phyloP scores from a whole-genome alignment of 768 basidiomycete genomes.

The Heimioporus sp. region DNA sequence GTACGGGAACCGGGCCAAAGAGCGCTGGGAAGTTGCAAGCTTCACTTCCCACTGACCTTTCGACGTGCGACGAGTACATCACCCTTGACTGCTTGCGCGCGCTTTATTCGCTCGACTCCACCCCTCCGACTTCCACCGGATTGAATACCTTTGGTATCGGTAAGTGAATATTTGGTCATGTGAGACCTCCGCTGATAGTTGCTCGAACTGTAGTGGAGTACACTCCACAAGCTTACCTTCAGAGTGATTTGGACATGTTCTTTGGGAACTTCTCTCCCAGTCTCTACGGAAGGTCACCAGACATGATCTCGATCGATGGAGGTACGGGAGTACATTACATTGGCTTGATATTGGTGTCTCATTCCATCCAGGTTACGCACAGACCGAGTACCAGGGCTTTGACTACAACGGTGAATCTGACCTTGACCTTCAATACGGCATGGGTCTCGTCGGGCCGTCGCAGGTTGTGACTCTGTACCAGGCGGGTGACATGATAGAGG shows the following conservation, averaged over 20 bases:
- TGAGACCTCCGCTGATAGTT: neutral
- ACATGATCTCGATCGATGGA: slow-evolving; percentile 32
- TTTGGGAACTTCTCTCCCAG: slow-evolving; percentile 25
- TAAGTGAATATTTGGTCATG: slow-evolving; percentile 1
- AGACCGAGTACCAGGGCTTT: slow-evolving; percentile 24
- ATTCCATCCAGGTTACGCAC: slow-evolving; percentile 20
- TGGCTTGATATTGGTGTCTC: neutral
- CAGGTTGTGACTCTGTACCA: slow-evolving; percentile 32
- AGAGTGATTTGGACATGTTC: slow-evolving; percentile 30
- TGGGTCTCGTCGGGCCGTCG: slow-evolving; percentile 23
- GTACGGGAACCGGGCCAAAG: slow-evolving; percentile 17
- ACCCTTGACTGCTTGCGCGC: slow-evolving; percentile 31
- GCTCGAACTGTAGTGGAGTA: slow-evolving; percentile 26
- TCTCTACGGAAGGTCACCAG: slow-evolving; percentile 24
- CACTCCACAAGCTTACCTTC: slow-evolving; percentile 31
- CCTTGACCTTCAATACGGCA: slow-evolving; percentile 32
- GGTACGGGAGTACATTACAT: slow-evolving; percentile 9
- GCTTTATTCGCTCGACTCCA: slow-evolving; percentile 22
- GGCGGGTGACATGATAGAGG: slow-evolving; percentile 27
- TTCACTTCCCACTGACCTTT: slow-evolving; percentile 5
- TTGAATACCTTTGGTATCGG: slow-evolving; percentile 31
- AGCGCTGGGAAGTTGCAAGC: slow-evolving; percentile 11
- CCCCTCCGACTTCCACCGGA: slow-evolving; percentile 9
- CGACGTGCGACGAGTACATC: slow-evolving; percentile 27
- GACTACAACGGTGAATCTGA: slow-evolving; percentile 30